Conservation (phyloP, 1,139 yeast species). For the Dujonia santamariae region DNA sequence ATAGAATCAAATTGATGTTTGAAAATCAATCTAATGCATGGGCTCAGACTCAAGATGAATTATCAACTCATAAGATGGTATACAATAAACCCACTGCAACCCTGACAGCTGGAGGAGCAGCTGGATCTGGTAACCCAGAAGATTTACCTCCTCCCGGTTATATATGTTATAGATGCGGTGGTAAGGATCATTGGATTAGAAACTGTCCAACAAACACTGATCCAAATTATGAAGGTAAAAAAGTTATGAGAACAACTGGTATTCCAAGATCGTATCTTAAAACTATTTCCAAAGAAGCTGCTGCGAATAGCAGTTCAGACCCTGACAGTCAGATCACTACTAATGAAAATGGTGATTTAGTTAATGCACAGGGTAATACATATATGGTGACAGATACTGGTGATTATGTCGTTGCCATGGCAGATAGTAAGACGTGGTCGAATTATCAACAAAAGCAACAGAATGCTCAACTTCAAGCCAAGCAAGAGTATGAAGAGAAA, state of each 20-base stretch:
- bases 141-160: constrained; percentile 94
- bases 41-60: constrained; percentile 90
- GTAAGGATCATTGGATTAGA: constrained; percentile 94
- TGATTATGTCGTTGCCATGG: constrained; percentile 90
- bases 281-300: constrained; percentile 55
- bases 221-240: constrained; percentile 89
- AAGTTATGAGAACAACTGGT: constrained; percentile 93
- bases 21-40: constrained; percentile 90
- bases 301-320: constrained; percentile 56
- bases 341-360: constrained; percentile 46
- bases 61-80: constrained; percentile 73
- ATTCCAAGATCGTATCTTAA: constrained; percentile 91
- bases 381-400: constrained; percentile 94
- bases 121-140: constrained; percentile 37
- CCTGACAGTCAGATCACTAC: constrained; percentile 44
- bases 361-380: constrained; percentile 62
- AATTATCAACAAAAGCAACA: constrained; percentile 71
- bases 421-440: constrained; percentile 92
- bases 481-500: constrained; percentile 37
- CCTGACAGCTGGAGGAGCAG: constrained; percentile 20
- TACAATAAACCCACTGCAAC: constrained; percentile 44
- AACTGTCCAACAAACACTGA: constrained; percentile 94
- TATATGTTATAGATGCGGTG: constrained; percentile 95
- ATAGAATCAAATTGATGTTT: constrained; percentile 84
- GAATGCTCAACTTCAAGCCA: constrained; percentile 48